These are phyloP conservation scores for Ustilago cynodontis DNA, from an alignment of 1,284 basidiomycete genomes.

Conservation along the genomic window DNA sequence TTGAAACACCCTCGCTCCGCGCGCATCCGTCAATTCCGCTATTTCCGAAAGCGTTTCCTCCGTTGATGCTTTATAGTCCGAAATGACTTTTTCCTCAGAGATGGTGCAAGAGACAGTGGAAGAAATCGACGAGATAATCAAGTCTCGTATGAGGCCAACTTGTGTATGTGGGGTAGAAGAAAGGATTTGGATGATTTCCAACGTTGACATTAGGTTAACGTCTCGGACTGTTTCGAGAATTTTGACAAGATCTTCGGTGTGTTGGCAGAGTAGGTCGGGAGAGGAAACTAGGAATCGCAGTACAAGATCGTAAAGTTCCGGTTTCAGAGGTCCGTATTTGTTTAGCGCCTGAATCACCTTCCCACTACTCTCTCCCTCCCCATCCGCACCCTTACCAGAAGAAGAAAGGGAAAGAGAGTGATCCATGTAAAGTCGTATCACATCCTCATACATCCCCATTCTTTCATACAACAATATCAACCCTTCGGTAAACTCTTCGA, in stretches of 20 bases:
- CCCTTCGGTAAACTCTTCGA: conserved; percentile 82
- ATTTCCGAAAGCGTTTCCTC: conserved; percentile 84
- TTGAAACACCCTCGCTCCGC: conserved; percentile 88
- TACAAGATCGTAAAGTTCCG: conserved; percentile 87
- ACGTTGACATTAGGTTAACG: conserved; percentile 83
- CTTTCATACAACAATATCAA: conserved; percentile 91
- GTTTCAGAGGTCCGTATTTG: conserved; percentile 79
- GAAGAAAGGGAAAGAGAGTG: conserved; percentile 71
- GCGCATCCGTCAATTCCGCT: conserved; percentile 80
- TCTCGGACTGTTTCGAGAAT: conserved; percentile 83
- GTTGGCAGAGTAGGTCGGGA: conserved; percentile 76
- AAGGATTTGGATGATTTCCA: conserved; percentile 88
- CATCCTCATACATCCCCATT: conserved; percentile 94
- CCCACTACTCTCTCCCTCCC: conserved; percentile 57
- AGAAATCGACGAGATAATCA: conserved; percentile 84
- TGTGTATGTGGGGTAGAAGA: conserved; percentile 81
- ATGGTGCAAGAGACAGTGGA: conserved; percentile 81
- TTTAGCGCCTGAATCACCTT: conserved; percentile 81
- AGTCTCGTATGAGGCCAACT: conserved; percentile 89
- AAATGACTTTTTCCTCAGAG: conserved; percentile 83
- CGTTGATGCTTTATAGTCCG: conserved; percentile 88
- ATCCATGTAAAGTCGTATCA: conserved; percentile 87
- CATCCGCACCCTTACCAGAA: conserved; percentile 28
- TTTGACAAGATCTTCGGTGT: conserved; percentile 77
- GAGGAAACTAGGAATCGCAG: conserved; percentile 85